Evolutionary conservation across 2,329 filamentous ascomycete species (phyloP).

Genomic region (Aspergillus pseudoglaucus): DNA sequence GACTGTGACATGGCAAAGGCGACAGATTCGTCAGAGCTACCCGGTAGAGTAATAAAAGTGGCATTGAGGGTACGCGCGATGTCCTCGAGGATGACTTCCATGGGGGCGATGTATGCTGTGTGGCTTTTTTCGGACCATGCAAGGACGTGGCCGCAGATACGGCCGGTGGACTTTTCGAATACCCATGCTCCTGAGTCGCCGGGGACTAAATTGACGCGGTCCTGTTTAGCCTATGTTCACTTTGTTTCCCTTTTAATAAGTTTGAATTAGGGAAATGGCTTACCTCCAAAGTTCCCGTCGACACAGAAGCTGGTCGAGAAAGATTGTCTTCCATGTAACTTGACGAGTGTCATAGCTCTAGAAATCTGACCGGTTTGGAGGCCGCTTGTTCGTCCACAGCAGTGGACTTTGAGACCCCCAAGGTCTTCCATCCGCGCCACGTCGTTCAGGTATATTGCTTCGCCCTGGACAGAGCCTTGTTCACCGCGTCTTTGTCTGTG

Average conservation of each 20-base stretch:
- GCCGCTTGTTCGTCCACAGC: conserved; percentile 79
- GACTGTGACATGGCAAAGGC: conserved; percentile 16
- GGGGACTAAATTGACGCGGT: conserved; percentile 48
- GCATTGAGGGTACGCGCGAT: conserved; percentile 74
- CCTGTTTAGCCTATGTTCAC: neutral
- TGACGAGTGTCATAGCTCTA: conserved; percentile 72
- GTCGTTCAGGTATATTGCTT: conserved; percentile 49
- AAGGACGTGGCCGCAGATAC: conserved; percentile 81
- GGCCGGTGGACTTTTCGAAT: conserved; percentile 69
- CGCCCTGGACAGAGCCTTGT: conserved; percentile 41
- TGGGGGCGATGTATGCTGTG: conserved; percentile 87
- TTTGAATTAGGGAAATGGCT: conserved; percentile 9
- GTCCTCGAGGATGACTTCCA: conserved; percentile 83
- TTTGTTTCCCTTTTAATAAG: neutral
- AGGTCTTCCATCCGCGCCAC: conserved; percentile 51
- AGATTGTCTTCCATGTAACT: conserved; percentile 75
- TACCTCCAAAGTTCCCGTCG: conserved; percentile 53
- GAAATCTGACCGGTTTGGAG: conserved; percentile 72
- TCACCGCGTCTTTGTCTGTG: conserved; percentile 42
- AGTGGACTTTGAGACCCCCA: conserved; percentile 73
- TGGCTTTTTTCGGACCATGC: conserved; percentile 77
- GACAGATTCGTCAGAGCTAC: conserved; percentile 24
- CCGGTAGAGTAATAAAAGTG: conserved; percentile 63
- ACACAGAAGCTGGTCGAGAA: conserved; percentile 68
- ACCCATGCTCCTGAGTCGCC: conserved; percentile 94